A percentile compares a stretch with the other conserved stretches of the same genome.
These are phyloP conservation scores for Solanum chiquidenum DNA, from an alignment of 257 asterid genomes.

Conservation along the genomic window DNA sequence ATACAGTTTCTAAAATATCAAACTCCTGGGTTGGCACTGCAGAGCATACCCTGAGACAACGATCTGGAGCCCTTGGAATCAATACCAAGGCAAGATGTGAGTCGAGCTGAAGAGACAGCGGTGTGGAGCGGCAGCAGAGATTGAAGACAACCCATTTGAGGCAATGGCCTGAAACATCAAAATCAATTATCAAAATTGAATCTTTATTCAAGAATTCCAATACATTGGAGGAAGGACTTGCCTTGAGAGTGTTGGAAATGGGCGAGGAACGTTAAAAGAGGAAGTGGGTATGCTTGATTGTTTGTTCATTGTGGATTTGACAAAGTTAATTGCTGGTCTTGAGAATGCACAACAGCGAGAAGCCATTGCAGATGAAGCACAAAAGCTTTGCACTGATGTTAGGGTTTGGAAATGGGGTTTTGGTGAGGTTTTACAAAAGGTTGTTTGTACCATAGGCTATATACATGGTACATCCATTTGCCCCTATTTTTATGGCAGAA, in stretches of 20 bases:
- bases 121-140: slow-evolving; percentile 72
- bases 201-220: background rate
- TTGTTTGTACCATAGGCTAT: background rate
- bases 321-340: slow-evolving; percentile 50
- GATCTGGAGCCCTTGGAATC: slow-evolving; percentile 79
- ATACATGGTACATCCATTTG: background rate
- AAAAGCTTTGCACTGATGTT: background rate
- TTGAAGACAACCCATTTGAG: slow-evolving; percentile 55
- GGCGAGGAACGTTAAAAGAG: slow-evolving; percentile 3
- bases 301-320: slow-evolving; percentile 43
- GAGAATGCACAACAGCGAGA: slow-evolving; percentile 61
- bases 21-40: slow-evolving; percentile 98
- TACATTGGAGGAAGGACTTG: background rate
- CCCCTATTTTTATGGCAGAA: background rate
- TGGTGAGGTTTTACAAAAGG: slow-evolving; percentile 15
- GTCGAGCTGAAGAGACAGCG: slow-evolving; percentile 79
- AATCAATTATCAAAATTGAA: background rate
- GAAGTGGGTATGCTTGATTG: slow-evolving; percentile 21
- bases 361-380: slow-evolving; percentile 27
- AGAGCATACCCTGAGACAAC: slow-evolving; percentile 98
- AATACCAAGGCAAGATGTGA: slow-evolving; percentile 68
- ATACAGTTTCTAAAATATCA: slow-evolving; percentile 64
- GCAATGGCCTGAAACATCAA: slow-evolving; percentile 24
- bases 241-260: slow-evolving; percentile 25
- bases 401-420: slow-evolving; percentile 24